Evolutionary conservation across 2,329 filamentous ascomycete genomes (phyloP).

Genomic region (Pyrenophora seminiperda): DNA sequence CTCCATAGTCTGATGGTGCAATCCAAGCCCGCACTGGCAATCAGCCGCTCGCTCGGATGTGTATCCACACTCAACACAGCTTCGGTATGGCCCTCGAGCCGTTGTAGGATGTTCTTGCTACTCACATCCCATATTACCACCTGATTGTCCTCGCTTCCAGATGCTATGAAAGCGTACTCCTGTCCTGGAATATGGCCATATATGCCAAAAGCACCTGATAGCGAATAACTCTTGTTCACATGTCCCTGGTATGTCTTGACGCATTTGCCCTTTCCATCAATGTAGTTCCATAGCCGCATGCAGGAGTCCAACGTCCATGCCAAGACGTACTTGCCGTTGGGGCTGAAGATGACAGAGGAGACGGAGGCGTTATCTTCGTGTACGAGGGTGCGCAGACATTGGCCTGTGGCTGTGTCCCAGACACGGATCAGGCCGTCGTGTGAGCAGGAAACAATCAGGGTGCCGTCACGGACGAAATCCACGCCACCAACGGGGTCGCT

Average conservation of each 20-base stretch:
- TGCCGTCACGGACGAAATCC: constrained; percentile 91
- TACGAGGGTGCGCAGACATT: constrained; percentile 91
- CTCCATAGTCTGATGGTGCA: constrained; percentile 65
- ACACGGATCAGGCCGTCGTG: constrained; percentile 79
- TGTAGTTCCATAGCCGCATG: constrained; percentile 93
- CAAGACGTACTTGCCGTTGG: constrained; percentile 90
- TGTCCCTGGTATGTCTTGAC: constrained; percentile 98
- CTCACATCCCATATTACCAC: constrained; percentile 90
- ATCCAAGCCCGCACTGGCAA: constrained; percentile 68
- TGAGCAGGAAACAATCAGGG: constrained; percentile 87
- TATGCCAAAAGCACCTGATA: constrained; percentile 82
- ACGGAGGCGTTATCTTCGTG: constrained; percentile 95
- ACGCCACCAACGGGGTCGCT: constrained; percentile 94
- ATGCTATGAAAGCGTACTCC: constrained; percentile 68
- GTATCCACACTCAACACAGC: constrained; percentile 66
- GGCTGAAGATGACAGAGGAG: constrained; percentile 86
- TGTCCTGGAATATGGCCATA: constrained; percentile 50
- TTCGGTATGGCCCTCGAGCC: constrained; percentile 60
- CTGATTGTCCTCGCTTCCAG: constrained; percentile 85
- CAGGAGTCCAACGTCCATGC: constrained; percentile 91
- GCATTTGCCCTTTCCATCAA: constrained; percentile 83
- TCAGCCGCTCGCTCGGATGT: constrained; percentile 57
- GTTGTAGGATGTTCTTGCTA: constrained; percentile 81
- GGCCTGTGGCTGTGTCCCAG: constrained; percentile 94
- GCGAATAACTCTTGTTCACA: constrained; percentile 78